Conservation (phyloP, 305 asterid species). For the Fraxinus paxiana region DNA sequence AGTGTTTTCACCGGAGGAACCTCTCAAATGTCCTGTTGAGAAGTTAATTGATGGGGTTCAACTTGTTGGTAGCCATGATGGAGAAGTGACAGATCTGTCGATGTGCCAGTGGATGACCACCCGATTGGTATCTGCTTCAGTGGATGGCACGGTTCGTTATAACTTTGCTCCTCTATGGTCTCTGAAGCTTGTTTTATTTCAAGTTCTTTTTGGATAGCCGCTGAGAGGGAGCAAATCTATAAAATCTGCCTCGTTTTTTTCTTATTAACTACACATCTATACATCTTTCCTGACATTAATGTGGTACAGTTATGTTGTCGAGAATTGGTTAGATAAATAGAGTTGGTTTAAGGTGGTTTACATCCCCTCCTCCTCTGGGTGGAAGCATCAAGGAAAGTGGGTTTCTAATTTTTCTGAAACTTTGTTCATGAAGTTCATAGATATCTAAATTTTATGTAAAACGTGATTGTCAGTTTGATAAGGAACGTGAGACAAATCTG, state of each 20-base stretch:
- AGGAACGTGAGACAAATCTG: not conserved
- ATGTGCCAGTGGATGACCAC: constrained; percentile 99
- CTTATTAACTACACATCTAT: not conserved
- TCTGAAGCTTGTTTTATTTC: not conserved
- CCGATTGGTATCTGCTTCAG: constrained; percentile 84
- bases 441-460: not conserved
- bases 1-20: constrained; percentile 69
- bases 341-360: constrained; percentile 1
- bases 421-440: not conserved
- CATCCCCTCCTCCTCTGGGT: not conserved
- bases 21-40: constrained; percentile 63
- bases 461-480: not conserved
- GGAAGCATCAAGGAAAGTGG: not conserved
- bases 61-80: constrained; percentile 84
- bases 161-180: not conserved
- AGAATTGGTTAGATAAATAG: not conserved
- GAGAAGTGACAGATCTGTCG: constrained; percentile 87
- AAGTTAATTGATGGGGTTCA: constrained; percentile 79
- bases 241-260: not conserved
- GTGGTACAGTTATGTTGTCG: not conserved
- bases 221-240: not conserved
- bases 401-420: constrained; percentile 1
- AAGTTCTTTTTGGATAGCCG: not conserved
- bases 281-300: not conserved
- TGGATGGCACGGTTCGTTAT: constrained; percentile 81